These are phyloP conservation scores for Coemansia sp. DNA, from an alignment of 192 early-diverging fungal species.

Conservation along the genomic window DNA sequence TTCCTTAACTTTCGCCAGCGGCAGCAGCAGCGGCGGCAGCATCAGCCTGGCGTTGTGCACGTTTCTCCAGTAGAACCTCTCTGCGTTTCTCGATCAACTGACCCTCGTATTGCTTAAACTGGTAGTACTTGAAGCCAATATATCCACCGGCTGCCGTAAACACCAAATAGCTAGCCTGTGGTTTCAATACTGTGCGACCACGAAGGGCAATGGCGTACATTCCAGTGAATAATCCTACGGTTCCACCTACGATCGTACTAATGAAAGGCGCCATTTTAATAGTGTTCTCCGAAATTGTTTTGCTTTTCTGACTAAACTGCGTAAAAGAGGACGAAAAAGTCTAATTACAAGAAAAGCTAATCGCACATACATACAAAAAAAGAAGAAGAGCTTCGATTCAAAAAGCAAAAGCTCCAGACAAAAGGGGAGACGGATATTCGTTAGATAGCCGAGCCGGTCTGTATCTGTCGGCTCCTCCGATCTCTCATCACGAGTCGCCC, in stretches of 20 bases:
- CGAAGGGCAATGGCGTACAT: slow-evolving; percentile 51
- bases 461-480: neutral
- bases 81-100: slow-evolving; percentile 36
- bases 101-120: slow-evolving; percentile 24
- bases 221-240: slow-evolving; percentile 41
- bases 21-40: slow-evolving; percentile 8
- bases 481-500: slow-evolving; percentile 4
- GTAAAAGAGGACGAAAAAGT: neutral
- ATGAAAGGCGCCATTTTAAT: slow-evolving; percentile 28
- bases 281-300: neutral
- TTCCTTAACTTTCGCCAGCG: neutral
- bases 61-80: slow-evolving; percentile 35
- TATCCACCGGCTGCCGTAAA: slow-evolving; percentile 25
- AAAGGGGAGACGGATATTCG: neutral
- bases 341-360: neutral
- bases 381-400: neutral
- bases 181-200: slow-evolving; percentile 32
- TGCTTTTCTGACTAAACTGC: neutral
- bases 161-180: slow-evolving; percentile 38
- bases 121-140: slow-evolving; percentile 37
- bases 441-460: neutral
- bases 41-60: slow-evolving; percentile 36
- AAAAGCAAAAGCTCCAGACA: neutral
- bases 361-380: neutral
- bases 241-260: slow-evolving; percentile 35